Evolutionary conservation across 306 rosid genomes (phyloP), one percentile per base, ranked within the genome.

Genomic region (Cucurbita argyrosperma): DNA sequence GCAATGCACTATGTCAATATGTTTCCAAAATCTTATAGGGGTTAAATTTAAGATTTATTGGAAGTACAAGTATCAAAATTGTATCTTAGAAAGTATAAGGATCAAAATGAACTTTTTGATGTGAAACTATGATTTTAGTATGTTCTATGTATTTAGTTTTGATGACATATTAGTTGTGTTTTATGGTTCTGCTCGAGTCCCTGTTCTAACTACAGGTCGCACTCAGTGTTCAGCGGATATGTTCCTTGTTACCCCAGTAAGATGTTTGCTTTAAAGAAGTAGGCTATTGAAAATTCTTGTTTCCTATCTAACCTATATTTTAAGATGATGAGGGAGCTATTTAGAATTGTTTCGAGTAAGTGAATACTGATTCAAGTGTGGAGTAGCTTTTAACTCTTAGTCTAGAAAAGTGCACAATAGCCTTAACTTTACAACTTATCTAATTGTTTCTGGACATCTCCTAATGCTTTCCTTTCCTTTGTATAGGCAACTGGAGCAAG

Each of bases 401-500:
- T 9, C 11, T 9, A 40, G 13, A 38, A 64, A 64, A 64, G 15
- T 40, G 71, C 71, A 40, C 51, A 40, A 2, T 42, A 42, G n/a
- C 8, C 30, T 40, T 42, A n/a, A n/a, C 50, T 39, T 40, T 63
- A 42, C 71, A 18, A 5, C 30, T 23, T 49, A 10, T 37, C 71
- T 42, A 64, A 40, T 40, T 64, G 2, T 18, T 40, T 42, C 51
- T 64, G 57, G 18, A 45, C 47, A 45, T 26, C 53, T 13, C 30
- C 8, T 58, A 14, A 74, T 60, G 47, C 49, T 45, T 57, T 60
- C 71, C 80, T 18, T 74, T 56, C 35, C 49, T 76, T 76, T 55
- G 38, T 21, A 37, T 81, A 93, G 98, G 77, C 84, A 86, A 76
- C 77, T 89, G 77, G 98, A 94, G 77, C 90, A 82, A 78, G 98